phyloP scores from a whole-genome alignment of 2,329 filamentous ascomycete species.

The Colletotrichum paranaense region DNA sequence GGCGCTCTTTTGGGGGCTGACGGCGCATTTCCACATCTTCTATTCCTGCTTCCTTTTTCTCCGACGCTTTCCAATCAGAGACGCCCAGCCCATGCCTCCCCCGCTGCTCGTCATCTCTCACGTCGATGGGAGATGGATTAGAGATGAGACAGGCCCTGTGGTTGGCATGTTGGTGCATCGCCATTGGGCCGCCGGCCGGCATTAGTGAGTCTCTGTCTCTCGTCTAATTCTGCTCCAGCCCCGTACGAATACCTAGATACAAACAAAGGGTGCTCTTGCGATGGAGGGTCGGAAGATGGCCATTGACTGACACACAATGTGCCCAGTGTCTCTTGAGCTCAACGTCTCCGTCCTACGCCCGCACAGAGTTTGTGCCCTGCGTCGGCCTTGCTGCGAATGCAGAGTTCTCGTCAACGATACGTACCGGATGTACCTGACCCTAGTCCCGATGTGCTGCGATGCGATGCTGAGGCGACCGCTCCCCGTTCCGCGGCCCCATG shows the following conservation, averaged over 20 bases:
- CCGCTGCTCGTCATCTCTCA: conserved; percentile 31
- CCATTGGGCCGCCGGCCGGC: conserved; percentile 18
- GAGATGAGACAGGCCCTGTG: conserved; percentile 31
- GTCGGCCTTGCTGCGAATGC: neutral
- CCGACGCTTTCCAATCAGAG: conserved; percentile 27
- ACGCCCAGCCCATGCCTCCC: conserved; percentile 14
- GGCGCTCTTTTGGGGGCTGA: conserved; percentile 6
- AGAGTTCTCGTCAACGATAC: neutral
- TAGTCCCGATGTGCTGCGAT: conserved; percentile 22
- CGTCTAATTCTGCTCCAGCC: neutral
- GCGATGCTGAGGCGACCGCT: conserved; percentile 24
- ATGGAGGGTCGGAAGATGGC: conserved; percentile 17
- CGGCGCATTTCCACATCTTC: conserved; percentile 34
- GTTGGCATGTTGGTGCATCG: neutral
- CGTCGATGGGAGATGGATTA: conserved; percentile 23
- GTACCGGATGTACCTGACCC: conserved; percentile 28
- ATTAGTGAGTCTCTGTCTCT: conserved; percentile 12
- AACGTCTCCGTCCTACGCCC: neutral
- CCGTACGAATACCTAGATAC: neutral
- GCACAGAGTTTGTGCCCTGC: neutral
- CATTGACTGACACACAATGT: neutral
- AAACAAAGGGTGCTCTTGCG: conserved; percentile 11
- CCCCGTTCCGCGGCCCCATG: conserved; percentile 21
- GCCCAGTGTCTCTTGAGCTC: neutral
- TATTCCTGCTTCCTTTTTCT: conserved; percentile 32